phyloP scores from a whole-genome alignment of 768 basidiomycete genomes.

The Collybiopsis luxurians region DNA sequence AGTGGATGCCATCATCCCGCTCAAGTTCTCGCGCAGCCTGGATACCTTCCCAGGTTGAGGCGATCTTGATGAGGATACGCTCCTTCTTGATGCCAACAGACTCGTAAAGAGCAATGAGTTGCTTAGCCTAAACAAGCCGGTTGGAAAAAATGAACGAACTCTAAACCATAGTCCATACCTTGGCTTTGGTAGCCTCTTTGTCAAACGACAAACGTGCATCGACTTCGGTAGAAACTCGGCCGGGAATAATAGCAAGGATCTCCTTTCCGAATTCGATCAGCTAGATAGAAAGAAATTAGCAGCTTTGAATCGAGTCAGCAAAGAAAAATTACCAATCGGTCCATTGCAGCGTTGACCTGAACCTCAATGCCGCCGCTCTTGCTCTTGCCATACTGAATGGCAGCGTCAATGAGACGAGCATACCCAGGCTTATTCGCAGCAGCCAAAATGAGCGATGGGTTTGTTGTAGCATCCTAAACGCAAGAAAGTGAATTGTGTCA shows the following conservation, averaged over 20 bases:
- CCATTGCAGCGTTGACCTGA: conserved; percentile 78
- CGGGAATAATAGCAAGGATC: conserved; percentile 94
- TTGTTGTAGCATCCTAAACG: conserved; percentile 98
- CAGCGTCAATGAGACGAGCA: conserved; percentile 71
- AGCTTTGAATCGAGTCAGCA: not conserved
- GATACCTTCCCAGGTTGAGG: conserved; percentile 99
- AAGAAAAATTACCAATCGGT: conserved; percentile 71
- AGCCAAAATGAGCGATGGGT: conserved; percentile 92
- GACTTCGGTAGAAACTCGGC: conserved; percentile 98
- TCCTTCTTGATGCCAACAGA: conserved; percentile 93
- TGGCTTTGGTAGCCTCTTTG: conserved; percentile 87
- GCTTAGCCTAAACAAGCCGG: conserved; percentile 68
- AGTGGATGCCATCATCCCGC: conserved; percentile 90
- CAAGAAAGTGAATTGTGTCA: too few relatives aligned
- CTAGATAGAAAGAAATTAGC: conserved; percentile 34
- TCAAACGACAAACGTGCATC: conserved; percentile 98
- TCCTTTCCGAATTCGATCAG: conserved; percentile 97
- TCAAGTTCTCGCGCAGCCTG: conserved; percentile 98
- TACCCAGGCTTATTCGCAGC: conserved; percentile 92
- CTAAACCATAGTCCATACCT: conserved; percentile 42
- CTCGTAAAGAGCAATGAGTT: conserved; percentile 92
- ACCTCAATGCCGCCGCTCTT: conserved; percentile 78
- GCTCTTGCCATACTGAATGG: conserved; percentile 69
- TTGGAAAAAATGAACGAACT: not conserved
- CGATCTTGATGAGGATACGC: conserved; percentile 98